phyloP scores from a whole-genome alignment of 2,329 filamentous ascomycete species.

The Aspergillus viridinutans region DNA sequence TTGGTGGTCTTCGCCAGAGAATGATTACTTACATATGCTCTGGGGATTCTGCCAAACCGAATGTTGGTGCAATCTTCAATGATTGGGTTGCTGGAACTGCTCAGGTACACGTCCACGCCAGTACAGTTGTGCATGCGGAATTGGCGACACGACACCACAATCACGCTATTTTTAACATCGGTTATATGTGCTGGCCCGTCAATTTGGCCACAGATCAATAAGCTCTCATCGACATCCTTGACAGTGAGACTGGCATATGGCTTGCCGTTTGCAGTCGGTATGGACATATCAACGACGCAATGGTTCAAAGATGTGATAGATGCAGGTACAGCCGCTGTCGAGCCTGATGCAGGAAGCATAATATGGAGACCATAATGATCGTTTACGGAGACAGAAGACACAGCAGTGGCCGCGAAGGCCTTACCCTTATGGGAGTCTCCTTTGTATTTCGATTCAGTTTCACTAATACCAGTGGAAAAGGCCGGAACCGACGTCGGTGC shows the following conservation, averaged over 20 bases:
- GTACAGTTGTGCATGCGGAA: constrained; percentile 86
- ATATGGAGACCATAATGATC: constrained; percentile 68
- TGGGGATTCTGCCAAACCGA: constrained; percentile 72
- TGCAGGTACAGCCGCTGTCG: constrained; percentile 67
- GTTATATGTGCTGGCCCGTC: constrained; percentile 81
- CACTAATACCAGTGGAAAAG: constrained; percentile 15
- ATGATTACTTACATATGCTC: constrained; percentile 58
- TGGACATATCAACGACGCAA: constrained; percentile 78
- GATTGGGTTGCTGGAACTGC: constrained; percentile 78
- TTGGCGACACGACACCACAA: constrained; percentile 78
- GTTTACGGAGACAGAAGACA: constrained; percentile 60
- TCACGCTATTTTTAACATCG: constrained; percentile 63
- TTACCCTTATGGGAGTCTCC: constrained; percentile 32
- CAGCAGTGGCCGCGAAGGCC: constrained; percentile 53
- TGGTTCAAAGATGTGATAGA: constrained; percentile 64
- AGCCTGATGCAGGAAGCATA: constrained; percentile 67
- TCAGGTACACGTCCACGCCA: constrained; percentile 78
- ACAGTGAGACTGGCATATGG: constrained; percentile 69
- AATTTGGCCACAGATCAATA: constrained; percentile 76
- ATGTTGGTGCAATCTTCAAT: constrained; percentile 83
- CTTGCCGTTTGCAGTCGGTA: constrained; percentile 52
- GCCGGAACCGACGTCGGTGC: constrained; percentile 33
- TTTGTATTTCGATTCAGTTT: constrained; percentile 18
- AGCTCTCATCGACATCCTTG: constrained; percentile 63
- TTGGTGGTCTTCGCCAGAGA: not conserved